Evolutionary conservation across 1,139 yeast species (phyloP).

Genomic region (Suhomyces kunorum): DNA sequence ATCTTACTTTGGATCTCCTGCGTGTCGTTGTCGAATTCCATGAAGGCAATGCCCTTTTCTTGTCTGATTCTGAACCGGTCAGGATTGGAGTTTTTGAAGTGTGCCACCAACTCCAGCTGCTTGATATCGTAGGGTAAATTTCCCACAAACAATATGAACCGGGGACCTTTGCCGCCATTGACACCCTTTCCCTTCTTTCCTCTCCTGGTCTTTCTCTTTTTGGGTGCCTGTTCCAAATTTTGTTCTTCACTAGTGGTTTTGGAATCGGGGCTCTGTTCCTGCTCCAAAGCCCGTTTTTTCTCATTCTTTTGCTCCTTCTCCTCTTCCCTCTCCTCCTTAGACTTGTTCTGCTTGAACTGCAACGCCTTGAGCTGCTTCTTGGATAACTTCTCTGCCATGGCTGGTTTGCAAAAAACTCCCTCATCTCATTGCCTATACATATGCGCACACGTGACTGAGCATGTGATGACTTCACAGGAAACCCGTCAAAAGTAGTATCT

Average conservation of each 20-base stretch:
- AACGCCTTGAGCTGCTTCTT: slow-evolving; percentile 81
- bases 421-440: neutral
- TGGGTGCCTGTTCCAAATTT: slow-evolving; percentile 40
- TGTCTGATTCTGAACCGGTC: slow-evolving; percentile 73
- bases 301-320: slow-evolving; percentile 24
- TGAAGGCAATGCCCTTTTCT: slow-evolving; percentile 89
- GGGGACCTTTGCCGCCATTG: slow-evolving; percentile 55
- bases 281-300: slow-evolving; percentile 15
- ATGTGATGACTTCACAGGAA: neutral
- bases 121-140: slow-evolving; percentile 77
- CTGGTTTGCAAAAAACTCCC: neutral
- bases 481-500: too few relatives aligned
- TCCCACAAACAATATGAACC: slow-evolving; percentile 89
- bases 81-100: slow-evolving; percentile 74
- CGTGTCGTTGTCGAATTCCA: slow-evolving; percentile 72
- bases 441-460: neutral
- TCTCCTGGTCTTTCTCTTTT: slow-evolving; percentile 76
- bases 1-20: slow-evolving; percentile 71
- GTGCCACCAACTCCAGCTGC: slow-evolving; percentile 63
- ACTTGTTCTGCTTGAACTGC: slow-evolving; percentile 58
- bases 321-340: slow-evolving; percentile 41
- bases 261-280: slow-evolving; percentile 19
- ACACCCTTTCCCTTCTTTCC: slow-evolving; percentile 68
- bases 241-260: slow-evolving; percentile 10
- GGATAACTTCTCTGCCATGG: slow-evolving; percentile 48